These are phyloP conservation scores for Lasiosphaeria ovina DNA, from an alignment of 495 filamentous ascomycete species.

Conservation along the genomic window DNA sequence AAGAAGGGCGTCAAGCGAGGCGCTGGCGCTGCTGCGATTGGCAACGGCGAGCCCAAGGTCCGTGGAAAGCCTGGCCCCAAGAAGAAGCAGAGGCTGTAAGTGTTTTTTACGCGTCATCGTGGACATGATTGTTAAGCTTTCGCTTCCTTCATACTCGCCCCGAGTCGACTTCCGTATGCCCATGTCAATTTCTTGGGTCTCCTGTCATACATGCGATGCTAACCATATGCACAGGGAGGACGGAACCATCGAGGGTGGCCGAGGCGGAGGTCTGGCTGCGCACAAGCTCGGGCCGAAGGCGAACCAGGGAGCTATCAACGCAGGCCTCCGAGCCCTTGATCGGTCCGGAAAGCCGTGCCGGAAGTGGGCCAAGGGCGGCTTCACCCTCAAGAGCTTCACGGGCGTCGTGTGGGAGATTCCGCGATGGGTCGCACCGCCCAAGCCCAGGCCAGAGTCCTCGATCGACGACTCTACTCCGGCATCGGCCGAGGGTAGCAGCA, in stretches of 20 bases:
- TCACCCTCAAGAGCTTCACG: slow-evolving; percentile 89
- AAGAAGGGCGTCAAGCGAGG: slow-evolving; percentile 58
- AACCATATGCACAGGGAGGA: slow-evolving; percentile 53
- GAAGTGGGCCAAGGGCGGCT: slow-evolving; percentile 79
- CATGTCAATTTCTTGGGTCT: background rate
- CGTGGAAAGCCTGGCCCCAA: slow-evolving; percentile 89
- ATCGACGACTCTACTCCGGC: slow-evolving; percentile 34
- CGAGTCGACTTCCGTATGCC: background rate
- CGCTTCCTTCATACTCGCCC: slow-evolving; percentile 6
- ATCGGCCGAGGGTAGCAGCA: slow-evolving; percentile 69
- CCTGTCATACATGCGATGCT: slow-evolving; percentile 6
- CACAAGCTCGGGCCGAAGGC: slow-evolving; percentile 95
- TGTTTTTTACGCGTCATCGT: slow-evolving; percentile 20
- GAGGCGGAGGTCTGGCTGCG: slow-evolving; percentile 35
- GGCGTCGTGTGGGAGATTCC: slow-evolving; percentile 81
- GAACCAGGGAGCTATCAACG: slow-evolving; percentile 97
- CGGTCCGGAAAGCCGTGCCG: slow-evolving; percentile 86
- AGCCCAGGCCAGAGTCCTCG: slow-evolving; percentile 38
- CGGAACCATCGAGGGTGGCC: slow-evolving; percentile 51
- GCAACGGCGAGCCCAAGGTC: slow-evolving; percentile 53
- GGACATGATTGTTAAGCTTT: background rate
- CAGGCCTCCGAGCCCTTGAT: slow-evolving; percentile 89
- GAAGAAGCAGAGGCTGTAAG: slow-evolving; percentile 92
- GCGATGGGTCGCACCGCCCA: slow-evolving; percentile 75
- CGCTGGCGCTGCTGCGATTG: slow-evolving; percentile 46